These are phyloP conservation scores for Scenedesmus sp. DNA, from an alignment of 163 green algal genomes.

Conservation along the genomic window DNA sequence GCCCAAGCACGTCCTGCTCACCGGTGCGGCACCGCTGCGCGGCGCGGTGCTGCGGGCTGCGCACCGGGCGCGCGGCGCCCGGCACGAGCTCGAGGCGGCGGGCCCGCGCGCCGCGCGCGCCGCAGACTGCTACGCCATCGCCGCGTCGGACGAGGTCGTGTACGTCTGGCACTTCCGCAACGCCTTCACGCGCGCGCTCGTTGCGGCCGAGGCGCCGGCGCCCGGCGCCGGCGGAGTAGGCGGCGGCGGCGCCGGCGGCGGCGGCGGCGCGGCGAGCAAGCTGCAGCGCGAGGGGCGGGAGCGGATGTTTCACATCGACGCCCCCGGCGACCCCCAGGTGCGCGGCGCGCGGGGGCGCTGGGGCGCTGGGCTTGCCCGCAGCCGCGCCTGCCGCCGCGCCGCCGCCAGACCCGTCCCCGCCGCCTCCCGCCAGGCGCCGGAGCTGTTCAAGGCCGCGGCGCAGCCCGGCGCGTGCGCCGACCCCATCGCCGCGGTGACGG, in stretches of 20 bases:
- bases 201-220: background rate
- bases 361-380: background rate
- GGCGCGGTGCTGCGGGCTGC: background rate
- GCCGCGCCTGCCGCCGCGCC: background rate
- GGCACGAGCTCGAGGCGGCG: background rate
- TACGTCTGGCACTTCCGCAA: conserved; percentile 82
- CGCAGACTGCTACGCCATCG: conserved; percentile 30
- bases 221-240: conserved; percentile 43
- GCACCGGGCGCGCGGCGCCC: too few species aligned
- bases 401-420: background rate
- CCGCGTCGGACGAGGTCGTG: conserved; percentile 54
- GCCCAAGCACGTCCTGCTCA: conserved; percentile 75
- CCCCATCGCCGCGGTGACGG: conserved; percentile 67
- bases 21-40: conserved; percentile 26
- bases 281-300: conserved; percentile 58
- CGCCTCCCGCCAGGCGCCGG: conserved; percentile 27
- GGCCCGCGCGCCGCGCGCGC: too few species aligned
- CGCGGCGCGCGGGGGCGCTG: background rate
- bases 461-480: conserved; percentile 53
- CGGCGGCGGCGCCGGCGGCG: background rate
- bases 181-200: conserved; percentile 18
- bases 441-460: conserved; percentile 34
- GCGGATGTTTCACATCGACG: conserved; percentile 75
- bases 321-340: conserved; percentile 50
- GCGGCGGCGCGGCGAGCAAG: conserved; percentile 25